Conservation (phyloP, 225 moss, liverwort and hornwort genomes). For the Neckera pumila region DNA sequence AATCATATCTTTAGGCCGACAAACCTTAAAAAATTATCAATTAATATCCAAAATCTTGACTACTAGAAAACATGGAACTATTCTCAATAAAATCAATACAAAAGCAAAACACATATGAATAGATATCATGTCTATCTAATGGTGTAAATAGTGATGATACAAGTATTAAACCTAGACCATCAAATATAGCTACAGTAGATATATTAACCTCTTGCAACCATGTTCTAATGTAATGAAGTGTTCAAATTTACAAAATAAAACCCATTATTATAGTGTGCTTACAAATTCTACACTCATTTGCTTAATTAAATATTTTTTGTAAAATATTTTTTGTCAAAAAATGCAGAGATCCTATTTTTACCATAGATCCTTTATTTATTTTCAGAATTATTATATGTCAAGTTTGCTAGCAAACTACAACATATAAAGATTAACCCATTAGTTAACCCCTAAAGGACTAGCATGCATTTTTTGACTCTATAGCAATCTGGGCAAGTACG, state of each 20-base stretch:
- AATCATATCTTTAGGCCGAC: not conserved
- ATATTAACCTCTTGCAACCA: not conserved
- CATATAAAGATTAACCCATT: not conserved
- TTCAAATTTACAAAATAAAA: not conserved
- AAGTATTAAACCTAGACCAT: not conserved
- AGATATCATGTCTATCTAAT: not conserved
- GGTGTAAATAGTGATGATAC: not conserved
- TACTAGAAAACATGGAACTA: not conserved
- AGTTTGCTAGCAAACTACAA: not conserved
- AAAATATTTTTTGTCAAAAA: not conserved
- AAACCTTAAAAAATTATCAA: not conserved
- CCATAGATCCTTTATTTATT: not conserved
- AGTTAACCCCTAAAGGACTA: too few relatives aligned
- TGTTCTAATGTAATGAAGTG: not conserved
- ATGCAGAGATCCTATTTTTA: rapidly evolving
- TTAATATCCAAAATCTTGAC: not conserved
- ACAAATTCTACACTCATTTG: not conserved
- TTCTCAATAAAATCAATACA: too few relatives aligned
- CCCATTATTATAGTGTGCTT: rapidly evolving
- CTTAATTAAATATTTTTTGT: rapidly evolving
- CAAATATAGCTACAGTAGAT: not conserved
- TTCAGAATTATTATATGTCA: not conserved
- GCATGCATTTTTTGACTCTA: too few relatives aligned
- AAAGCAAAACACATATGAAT: not conserved
- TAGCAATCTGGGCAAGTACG: too few relatives aligned